phyloP scores from a whole-genome alignment of 23 red algal species.

The Chondrus crispus region DNA sequence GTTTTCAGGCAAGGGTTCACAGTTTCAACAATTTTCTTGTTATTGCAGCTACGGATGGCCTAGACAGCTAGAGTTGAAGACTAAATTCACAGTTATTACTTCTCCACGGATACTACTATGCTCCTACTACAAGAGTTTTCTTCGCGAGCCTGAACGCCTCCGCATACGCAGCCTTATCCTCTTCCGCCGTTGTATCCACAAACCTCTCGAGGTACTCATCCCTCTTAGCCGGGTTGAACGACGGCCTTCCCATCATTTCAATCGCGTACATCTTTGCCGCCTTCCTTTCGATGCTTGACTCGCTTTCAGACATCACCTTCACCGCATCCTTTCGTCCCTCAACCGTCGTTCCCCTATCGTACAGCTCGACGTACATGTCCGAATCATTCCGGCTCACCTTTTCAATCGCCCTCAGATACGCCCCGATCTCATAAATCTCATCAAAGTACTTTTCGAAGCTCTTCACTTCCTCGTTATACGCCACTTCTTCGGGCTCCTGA shows the following conservation, averaged over 20 bases:
- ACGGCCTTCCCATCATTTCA: background rate
- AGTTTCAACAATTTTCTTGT: no score
- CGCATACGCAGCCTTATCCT: background rate
- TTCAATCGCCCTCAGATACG: constrained; percentile 5
- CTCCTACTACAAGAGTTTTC: no score
- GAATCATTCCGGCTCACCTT: background rate
- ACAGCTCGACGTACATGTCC: background rate
- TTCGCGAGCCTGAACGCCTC: constrained; percentile 21
- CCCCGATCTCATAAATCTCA: constrained; percentile 16
- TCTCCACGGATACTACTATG: no score
- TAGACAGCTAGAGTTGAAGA: no score
- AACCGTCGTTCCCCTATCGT: background rate
- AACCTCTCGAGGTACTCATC: constrained; percentile 33
- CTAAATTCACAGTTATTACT: no score
- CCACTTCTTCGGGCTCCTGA: background rate
- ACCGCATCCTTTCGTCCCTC: background rate
- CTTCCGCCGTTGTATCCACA: constrained; percentile 16
- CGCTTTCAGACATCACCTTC: background rate
- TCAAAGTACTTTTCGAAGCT: constrained; percentile 1
- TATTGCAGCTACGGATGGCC: no score
- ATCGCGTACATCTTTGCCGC: constrained; percentile 3
- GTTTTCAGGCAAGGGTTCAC: no score
- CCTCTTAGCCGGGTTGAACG: background rate
- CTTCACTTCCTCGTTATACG: background rate
- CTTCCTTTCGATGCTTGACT: background rate